Evolutionary conservation across 202 grass and related monocot genomes (phyloP), one percentile per base, ranked within the genome.

Genomic region (Setaria viridis): DNA sequence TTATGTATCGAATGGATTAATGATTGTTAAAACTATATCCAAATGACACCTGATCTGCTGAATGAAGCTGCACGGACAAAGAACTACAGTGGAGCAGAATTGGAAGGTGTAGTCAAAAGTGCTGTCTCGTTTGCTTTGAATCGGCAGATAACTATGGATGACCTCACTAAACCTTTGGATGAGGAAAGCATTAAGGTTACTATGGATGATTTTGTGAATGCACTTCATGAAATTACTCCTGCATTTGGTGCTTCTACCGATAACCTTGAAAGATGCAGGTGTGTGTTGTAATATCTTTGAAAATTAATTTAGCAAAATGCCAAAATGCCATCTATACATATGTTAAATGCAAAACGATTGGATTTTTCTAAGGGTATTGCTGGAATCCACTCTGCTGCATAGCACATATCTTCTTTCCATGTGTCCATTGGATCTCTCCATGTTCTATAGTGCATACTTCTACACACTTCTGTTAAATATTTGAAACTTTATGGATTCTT

Each of bases 211-310:
- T 99, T 99, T 89, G 91, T 96, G 88, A 88, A 94, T 80, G 97
- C 88, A 60, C 86, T 99, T 87, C 93, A 93, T 35, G 97, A 99
- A 90, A 94, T 96, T 84, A 86, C 87, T 64, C 97, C 97, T 9
- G 97, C 93, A 43, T 96, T 99, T 93, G 97, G 94, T 81, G 97
- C 94, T 59, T 99, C 97, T 3, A 94, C 94, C 9, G 97, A 91
- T 81, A 78, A 97, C 73, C 97, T 99, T 25, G 97, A 97, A 94
- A 91, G 97, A 91, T 99, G 97, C 97, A 96, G 97, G 97, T 99
- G 69, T 7, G 65, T 85, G 43, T 9, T 80, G 39, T 87, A 11
- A 90, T 83, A 65, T 75, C 16, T 64, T 71, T 51, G 19, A 30
- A 62, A 29, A 75, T 55, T 70, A 62, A 62, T 76, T 76, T 71